Conservation (phyloP, 2,329 filamentous ascomycete species). For the Fusarium staphyleae region DNA sequence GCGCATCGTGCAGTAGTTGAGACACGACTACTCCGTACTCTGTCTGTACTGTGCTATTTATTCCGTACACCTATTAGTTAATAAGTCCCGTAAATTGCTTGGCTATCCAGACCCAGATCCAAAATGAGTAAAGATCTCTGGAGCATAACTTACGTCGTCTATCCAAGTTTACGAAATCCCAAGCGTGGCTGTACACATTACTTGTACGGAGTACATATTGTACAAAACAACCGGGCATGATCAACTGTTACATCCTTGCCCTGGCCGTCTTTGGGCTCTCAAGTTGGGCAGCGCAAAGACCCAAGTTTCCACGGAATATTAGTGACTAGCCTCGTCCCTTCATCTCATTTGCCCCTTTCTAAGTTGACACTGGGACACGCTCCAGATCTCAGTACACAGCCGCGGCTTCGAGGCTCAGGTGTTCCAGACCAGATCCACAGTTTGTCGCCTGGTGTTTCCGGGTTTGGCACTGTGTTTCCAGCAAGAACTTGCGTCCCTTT, state of each 20-base stretch:
- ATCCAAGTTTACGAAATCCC: slow-evolving; percentile 4
- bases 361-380: slow-evolving; percentile 14
- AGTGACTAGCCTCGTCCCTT: slow-evolving; percentile 14
- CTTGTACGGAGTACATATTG: too few relatives aligned
- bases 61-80: not conserved
- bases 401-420: slow-evolving; percentile 28
- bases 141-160: slow-evolving; percentile 24
- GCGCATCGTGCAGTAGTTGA: not conserved
- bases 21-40: not conserved
- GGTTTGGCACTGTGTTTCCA: slow-evolving; percentile 30
- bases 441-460: slow-evolving; percentile 11
- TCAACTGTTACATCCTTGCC: slow-evolving; percentile 10
- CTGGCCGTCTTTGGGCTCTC: slow-evolving; percentile 4
- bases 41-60: too few relatives aligned
- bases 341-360: slow-evolving; percentile 39
- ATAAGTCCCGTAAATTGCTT: not conserved
- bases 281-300: slow-evolving; percentile 26
- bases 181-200: slow-evolving; percentile 26
- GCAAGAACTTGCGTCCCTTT: not conserved
- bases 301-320: slow-evolving; percentile 1
- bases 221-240: not conserved
- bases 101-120: not conserved
- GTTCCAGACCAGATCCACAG: slow-evolving; percentile 34
- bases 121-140: slow-evolving; percentile 1
- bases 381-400: slow-evolving; percentile 34